A percentile compares a stretch with the other conserved stretches of the same genome.
Evolutionary conservation across 2,329 filamentous ascomycete genomes (phyloP).

Genomic region (Talaromyces sp.): DNA sequence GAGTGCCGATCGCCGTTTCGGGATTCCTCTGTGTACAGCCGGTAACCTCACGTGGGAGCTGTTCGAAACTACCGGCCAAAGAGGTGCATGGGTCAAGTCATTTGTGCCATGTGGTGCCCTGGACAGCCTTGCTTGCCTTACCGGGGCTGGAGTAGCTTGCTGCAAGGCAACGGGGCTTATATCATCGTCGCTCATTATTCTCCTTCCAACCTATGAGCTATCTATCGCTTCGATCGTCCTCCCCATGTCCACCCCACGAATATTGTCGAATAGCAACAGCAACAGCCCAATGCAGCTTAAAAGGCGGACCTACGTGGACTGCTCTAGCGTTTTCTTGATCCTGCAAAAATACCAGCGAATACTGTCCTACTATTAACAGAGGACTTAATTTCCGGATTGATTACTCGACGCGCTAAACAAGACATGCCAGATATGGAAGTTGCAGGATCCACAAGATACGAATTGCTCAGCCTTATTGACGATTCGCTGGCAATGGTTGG

Average conservation of each 20-base stretch:
- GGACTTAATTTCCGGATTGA: background rate
- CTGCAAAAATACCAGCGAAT: background rate
- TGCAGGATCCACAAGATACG: background rate
- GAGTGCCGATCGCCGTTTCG: background rate
- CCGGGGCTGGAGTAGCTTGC: background rate
- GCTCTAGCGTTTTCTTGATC: background rate
- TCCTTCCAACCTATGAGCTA: background rate
- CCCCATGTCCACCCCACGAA: background rate
- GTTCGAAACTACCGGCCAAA: background rate
- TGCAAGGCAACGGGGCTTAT: background rate
- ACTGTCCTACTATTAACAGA: background rate
- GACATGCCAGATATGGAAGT: background rate
- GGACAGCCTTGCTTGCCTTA: background rate
- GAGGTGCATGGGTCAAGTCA: background rate
- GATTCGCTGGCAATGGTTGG: background rate
- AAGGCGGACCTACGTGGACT: background rate
- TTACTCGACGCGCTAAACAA: no score
- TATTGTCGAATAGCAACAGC: background rate
- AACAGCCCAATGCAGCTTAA: background rate
- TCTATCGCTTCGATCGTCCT: no score
- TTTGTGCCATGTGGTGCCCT: background rate
- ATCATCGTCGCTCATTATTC: background rate
- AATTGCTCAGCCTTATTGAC: background rate
- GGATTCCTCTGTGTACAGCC: background rate
- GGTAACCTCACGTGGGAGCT: background rate